Evolutionary conservation across 208 protist species (phyloP).

Genomic region (Acanthamoeba lenticulata): DNA sequence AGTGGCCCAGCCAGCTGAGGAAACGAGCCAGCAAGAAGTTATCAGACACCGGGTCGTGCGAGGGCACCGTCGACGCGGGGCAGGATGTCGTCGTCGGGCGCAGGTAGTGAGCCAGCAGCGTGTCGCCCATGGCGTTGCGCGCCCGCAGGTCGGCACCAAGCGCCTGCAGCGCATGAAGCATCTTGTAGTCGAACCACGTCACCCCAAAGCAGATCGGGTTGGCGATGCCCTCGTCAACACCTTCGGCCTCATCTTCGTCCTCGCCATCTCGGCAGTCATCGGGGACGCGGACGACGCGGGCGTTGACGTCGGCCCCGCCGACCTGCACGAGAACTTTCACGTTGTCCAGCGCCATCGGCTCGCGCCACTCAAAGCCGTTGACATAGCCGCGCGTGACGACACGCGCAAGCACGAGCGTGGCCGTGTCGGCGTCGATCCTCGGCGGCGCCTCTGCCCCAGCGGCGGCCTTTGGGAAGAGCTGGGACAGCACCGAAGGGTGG

Average conservation of each 20-base stretch:
- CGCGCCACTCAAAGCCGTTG: background rate
- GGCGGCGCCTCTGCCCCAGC: background rate
- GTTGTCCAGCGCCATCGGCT: background rate
- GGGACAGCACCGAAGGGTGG: background rate
- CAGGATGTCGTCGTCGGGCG: background rate
- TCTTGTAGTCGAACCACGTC: conserved; percentile 7
- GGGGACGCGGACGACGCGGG: background rate
- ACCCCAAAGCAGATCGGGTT: background rate
- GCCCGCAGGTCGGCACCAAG: background rate
- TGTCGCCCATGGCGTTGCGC: background rate
- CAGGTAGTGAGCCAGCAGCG: background rate
- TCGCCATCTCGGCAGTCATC: background rate
- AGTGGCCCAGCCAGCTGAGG: background rate
- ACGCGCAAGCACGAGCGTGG: background rate
- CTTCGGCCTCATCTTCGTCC: background rate
- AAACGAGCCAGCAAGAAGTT: background rate
- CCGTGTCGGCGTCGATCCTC: background rate
- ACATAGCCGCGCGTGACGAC: background rate
- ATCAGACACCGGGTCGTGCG: background rate
- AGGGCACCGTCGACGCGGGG: background rate
- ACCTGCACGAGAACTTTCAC: background rate
- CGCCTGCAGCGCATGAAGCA: background rate
- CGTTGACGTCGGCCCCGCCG: background rate
- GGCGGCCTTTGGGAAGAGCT: background rate
- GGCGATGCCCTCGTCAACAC: background rate